Percentiles rank a stretch among this genome's conserved stretches.
Evolutionary conservation across 495 filamentous ascomycete genomes (phyloP).

Genomic region (Venustampulla echinocandica): DNA sequence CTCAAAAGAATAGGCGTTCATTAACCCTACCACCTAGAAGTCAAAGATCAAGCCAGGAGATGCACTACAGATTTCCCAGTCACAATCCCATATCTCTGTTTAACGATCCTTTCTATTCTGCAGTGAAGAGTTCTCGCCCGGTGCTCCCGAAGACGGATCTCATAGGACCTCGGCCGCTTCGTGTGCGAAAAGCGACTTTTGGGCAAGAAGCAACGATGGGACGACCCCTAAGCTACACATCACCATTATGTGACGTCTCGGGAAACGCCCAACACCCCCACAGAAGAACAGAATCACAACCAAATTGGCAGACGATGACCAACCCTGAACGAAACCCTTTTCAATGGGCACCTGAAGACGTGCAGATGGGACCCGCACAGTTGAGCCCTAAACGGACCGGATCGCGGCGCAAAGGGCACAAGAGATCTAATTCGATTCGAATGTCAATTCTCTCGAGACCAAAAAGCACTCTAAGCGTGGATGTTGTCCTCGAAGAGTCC

Average conservation of each 20-base stretch:
- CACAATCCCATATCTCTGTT: conserved; percentile 6
- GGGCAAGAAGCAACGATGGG: conserved; percentile 2
- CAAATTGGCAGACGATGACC: not conserved
- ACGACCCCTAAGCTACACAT: conserved; percentile 1
- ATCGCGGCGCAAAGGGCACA: conserved; percentile 8
- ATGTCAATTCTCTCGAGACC: conserved; percentile 9
- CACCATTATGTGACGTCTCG: conserved; percentile 5
- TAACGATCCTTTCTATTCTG: conserved; percentile 5
- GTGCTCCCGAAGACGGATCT: conserved; percentile 1
- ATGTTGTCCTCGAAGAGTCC: conserved; percentile 4
- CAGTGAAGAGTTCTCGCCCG: conserved; percentile 4
- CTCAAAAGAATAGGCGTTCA: conserved; percentile 6
- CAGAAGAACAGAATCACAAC: not conserved
- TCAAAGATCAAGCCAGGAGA: not conserved
- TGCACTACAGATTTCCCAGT: not conserved
- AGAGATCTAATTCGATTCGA: conserved; percentile 10
- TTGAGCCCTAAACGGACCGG: conserved; percentile 1
- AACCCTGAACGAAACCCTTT: conserved; percentile 7
- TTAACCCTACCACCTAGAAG: not conserved
- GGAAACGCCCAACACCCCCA: conserved; percentile 2
- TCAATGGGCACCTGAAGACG: conserved; percentile 15
- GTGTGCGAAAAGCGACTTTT: conserved; percentile 8
- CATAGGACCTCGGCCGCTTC: conserved; percentile 6
- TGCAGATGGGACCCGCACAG: conserved; percentile 6
- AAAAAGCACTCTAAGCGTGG: conserved; percentile 2